Evolutionary conservation across 2,329 filamentous ascomycete genomes (phyloP), one percentile per base, ranked within the genome.

Genomic region (Colletotrichum theobromicola): DNA sequence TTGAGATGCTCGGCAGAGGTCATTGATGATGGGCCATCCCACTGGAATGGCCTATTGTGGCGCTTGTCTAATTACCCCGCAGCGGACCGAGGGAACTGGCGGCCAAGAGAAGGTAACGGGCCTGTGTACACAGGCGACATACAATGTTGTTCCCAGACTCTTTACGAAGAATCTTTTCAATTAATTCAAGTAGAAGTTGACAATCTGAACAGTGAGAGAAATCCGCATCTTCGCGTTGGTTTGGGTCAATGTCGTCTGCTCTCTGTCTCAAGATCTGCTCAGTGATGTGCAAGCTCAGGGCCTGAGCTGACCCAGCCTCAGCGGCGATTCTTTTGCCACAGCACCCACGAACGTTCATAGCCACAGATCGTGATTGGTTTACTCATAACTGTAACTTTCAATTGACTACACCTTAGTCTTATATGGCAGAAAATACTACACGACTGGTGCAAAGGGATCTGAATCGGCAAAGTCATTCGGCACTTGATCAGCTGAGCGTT

Each of bases 401-500:
- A n/a, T 46, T 21, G 42, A 21, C n/a, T 21, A 46, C 18, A 21
- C 12, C 21, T 3, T 32, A n/a, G n/a, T n/a, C n/a, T 32, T 10
- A 32, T 10, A 32, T 32, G 7, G 4, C 30, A 10, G 30, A 12
- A 32, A 32, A 32, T 8, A 32, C 30, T 3, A 32, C 12, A 10
- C 7, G 9, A 9, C 4, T 32, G 5, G 21, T 4, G 7, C 0
- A 7, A 18, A 21, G 4, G 2, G 21, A 21, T 18, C 42, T 10
- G 0, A 21, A 16, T 21, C 1, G 5, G 7, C 1, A 42, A 4
- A 32, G 12, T 32, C 16, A 2, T 18, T 2, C 12, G 4, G 37
- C 37, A 4, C 9, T 42, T 9, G 18, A 42, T n/a, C 18, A 1
- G 9, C 0, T 18, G 0, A 42, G 18, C n/a, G 18, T 42, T 42